Base-by-base conservation (phyloP, 176 grass and related monocot genomes). In the Thalia dealbata region DNA sequence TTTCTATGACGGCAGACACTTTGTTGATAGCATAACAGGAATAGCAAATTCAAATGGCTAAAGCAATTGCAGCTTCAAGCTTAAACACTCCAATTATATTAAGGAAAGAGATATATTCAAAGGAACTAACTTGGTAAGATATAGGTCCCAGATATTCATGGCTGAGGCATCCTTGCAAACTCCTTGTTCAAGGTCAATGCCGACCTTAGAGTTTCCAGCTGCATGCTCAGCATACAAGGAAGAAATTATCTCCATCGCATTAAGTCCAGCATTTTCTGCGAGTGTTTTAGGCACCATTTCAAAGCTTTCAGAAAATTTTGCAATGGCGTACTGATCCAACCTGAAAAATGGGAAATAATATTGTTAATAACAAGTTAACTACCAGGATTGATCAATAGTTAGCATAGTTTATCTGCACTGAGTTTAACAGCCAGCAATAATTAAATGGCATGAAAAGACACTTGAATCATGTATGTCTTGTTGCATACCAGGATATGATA, bases 191-290 rank as follows among this genome's bases (percentile, higher is more conserved):
- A 97, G 83, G 55, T 92, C 93, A 76, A 97, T 86, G 26, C 93
- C 89, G 68, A 86, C 81, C 74, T 83, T 88, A 18, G 64, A 26
- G 67, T 88, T 93, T 50, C 85, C 95, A 75, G 44, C 67, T 78
- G 95, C 90, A 86, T 99, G 95, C 52, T 99, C 95, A 18, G 90
- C 95, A 77, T 99, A 99, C n/a, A 99, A 81, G 71, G 90, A 91
- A 26, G 90, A 99, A 74, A 99, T 99, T 82, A 99, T 88, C 76
- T 91, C 95, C 83, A 93, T 99, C 25, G 95, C 87, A 50, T 75
- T 73, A 14, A 99, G 85, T 70, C 95, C 90, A 67, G 95, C 95
- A 88, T 93, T 99, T 64, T 91, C 90, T 43, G 95, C 69, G 22
- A 99, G 74, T 41, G 85, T 99, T 83, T 85, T 99, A 35, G 95